Base-by-base conservation (phyloP, 179 eudicot genomes). In the Actinidia chinensis region DNA sequence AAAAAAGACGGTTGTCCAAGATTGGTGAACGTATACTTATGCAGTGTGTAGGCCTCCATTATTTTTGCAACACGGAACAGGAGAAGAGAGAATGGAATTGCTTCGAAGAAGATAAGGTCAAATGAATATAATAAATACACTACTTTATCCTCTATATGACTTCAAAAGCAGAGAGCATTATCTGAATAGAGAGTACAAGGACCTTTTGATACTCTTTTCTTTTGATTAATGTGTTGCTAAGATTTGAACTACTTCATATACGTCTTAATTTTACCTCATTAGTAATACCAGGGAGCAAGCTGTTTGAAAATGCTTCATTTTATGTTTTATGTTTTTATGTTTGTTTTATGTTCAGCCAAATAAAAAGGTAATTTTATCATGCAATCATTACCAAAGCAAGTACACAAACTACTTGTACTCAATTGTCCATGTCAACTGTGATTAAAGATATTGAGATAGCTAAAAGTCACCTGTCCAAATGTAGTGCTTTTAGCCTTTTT, bases 391-490 rank as follows among this genome's bases (percentile, higher is more conserved):
- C 6, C 12, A 23, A 67, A 42, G 43, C 47, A 67, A 47, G 54
- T 47, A 40, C 4, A 48, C 25, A 58, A 43, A 44, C 8, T 52
- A 52, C 48, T n/a, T 79, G 13, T 65, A 20, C 46, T 47, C 47
- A 33, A 28, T 54, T 65, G n/a, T 51, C 73, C 51, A 40, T 75
- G 55, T 55, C 18, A 65, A 10, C 33, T 33, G 17, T 7, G 56
- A 51, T 25, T 47, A 11, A 73, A 40, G 73, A 59, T 47, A 67
- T 52, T 59, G 33, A 68, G 63, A 68, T 52, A 25, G 40, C n/a
- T 75, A 56, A 61, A 73, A 74, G 55, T 74, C 61, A 76, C 76
- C 74, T 54, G 46, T 33, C 73, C 73, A 48, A 18, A 70, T 4
- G 66, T 20, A 20, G 51, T 76, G 71, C 65, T 51, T 76, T 68